Evolutionary conservation across 73 alveolate species (phyloP).

Genomic region (Uronychia binucleata): DNA sequence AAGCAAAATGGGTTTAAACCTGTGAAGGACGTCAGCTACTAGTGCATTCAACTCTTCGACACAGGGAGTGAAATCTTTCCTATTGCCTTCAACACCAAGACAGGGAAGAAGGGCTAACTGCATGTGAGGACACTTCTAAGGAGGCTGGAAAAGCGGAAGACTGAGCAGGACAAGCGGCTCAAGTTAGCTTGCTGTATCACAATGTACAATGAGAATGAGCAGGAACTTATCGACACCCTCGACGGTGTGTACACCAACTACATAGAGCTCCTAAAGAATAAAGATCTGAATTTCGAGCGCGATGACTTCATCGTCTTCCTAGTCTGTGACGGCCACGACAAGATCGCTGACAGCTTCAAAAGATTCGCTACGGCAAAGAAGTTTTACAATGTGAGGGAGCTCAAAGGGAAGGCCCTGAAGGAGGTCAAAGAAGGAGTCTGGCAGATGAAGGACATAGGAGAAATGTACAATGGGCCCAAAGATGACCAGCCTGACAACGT

Average conservation of each 20-base stretch:
- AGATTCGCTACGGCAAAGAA: constrained; percentile 11
- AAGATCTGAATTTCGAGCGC: neutral
- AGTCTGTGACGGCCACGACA: constrained; percentile 26
- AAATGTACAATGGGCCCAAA: neutral
- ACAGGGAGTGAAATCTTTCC: neutral
- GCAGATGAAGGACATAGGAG: neutral
- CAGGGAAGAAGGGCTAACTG: constrained; percentile 1
- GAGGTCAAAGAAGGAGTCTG: neutral
- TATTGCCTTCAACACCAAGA: neutral
- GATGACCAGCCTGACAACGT: constrained; percentile 7
- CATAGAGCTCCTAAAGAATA: neutral
- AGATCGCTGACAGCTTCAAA: constrained; percentile 3
- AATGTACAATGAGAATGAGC: constrained; percentile 53
- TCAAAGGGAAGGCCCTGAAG: neutral
- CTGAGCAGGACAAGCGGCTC: neutral
- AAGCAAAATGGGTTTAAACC: neutral
- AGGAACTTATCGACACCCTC: constrained; percentile 13
- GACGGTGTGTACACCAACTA: neutral
- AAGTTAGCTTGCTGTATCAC: constrained; percentile 49
- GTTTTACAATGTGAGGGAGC: constrained; percentile 1
- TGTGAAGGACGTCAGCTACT: neutral
- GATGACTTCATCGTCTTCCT: constrained; percentile 9
- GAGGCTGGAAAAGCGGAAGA: neutral
- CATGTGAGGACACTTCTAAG: neutral
- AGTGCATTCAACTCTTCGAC: neutral